Percentiles rank a stretch among this genome's conserved stretches.
These are phyloP conservation scores for Petunia hybrid DNA, from an alignment of 305 asterid genomes.

Conservation along the genomic window DNA sequence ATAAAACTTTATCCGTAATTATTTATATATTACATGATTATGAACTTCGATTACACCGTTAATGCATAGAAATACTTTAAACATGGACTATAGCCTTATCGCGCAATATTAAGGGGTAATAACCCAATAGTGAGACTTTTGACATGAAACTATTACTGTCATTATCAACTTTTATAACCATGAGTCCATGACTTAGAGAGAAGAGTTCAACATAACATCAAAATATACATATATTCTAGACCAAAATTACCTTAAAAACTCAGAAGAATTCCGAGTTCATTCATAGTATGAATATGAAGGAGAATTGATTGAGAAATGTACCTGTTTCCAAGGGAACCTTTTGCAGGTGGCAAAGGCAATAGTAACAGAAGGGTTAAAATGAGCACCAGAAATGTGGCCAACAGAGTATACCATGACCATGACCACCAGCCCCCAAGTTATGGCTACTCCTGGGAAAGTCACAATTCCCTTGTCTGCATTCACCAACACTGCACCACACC, in stretches of 20 bases:
- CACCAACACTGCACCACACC: constrained; percentile 79
- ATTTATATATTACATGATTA: too few species aligned
- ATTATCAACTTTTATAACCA: too few species aligned
- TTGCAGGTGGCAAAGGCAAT: constrained; percentile 81
- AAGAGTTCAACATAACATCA: background rate
- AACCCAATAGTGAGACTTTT: too few species aligned
- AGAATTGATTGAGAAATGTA: background rate
- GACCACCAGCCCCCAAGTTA: constrained; percentile 89
- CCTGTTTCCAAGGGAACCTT: constrained; percentile 86
- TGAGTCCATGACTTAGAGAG: background rate
- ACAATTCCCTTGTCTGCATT: constrained; percentile 64
- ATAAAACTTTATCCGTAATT: too few species aligned
- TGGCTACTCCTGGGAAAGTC: constrained; percentile 81
- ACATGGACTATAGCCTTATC: too few species aligned
- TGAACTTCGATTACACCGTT: too few species aligned
- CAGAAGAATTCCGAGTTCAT: background rate
- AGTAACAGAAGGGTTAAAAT: constrained; percentile 91
- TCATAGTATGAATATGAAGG: background rate
- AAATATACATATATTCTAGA: background rate
- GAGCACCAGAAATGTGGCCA: constrained; percentile 95
- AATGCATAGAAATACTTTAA: too few species aligned
- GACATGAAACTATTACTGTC: too few species aligned
- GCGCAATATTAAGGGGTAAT: too few species aligned
- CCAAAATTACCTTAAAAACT: background rate
- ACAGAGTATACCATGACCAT: constrained; percentile 89